phyloP scores from a whole-genome alignment of 176 grass and related monocot species.

The Oryza glumipatula region DNA sequence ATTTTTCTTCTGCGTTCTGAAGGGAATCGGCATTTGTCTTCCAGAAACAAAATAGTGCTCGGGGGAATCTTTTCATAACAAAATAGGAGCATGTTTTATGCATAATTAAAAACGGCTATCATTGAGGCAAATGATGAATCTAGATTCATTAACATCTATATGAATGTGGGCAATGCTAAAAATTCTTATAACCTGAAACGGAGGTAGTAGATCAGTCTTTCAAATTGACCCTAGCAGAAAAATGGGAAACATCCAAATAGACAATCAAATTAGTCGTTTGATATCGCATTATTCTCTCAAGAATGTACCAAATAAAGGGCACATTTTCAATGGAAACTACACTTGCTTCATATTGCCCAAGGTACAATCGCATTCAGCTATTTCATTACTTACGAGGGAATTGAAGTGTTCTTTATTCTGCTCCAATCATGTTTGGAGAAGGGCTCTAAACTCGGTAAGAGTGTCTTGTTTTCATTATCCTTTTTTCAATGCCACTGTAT shows the following conservation, averaged over 20 bases:
- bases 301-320: neutral
- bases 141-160: no score
- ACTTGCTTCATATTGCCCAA: neutral
- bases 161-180: no score
- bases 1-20: neutral
- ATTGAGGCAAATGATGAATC: neutral
- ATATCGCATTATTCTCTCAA: neutral
- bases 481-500: neutral
- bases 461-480: neutral
- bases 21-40: constrained; percentile 27
- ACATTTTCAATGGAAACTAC: neutral
- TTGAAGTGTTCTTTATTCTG: neutral
- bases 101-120: neutral
- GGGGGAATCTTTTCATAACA: neutral
- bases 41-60: constrained; percentile 6
- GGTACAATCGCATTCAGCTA: neutral
- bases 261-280: neutral
- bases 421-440: neutral
- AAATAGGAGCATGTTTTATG: neutral
- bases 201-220: neutral
- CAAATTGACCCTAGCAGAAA: neutral
- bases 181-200: no score
- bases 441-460: neutral
- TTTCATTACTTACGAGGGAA: neutral
- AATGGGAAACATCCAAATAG: neutral